Evolutionary conservation across 2,329 filamentous ascomycete genomes (phyloP).

Genomic region (Hypoxylon sp.): DNA sequence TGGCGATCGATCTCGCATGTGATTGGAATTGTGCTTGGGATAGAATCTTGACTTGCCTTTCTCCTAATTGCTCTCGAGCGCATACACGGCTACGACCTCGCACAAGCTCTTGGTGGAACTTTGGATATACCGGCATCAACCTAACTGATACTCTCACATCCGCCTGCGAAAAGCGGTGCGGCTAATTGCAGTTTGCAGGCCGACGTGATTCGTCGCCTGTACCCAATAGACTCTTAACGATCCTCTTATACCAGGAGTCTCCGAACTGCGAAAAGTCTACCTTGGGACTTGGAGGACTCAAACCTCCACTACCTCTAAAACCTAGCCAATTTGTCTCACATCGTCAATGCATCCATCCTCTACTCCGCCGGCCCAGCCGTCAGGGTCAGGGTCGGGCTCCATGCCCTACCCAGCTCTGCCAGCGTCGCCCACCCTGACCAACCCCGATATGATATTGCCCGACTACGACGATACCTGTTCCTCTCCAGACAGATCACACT

Average conservation of each 20-base stretch:
- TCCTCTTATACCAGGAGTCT: constrained; percentile 7
- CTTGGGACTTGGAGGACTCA: constrained; percentile 10
- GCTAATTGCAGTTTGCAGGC: constrained; percentile 39
- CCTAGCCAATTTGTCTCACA: constrained; percentile 26
- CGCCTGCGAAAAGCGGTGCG: constrained; percentile 35
- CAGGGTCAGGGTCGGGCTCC: constrained; percentile 45
- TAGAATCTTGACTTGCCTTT: constrained; percentile 18
- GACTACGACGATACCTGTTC: constrained; percentile 72
- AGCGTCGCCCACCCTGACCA: constrained; percentile 87
- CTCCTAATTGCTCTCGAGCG: constrained; percentile 13
- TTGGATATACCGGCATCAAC: constrained; percentile 39
- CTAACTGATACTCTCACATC: constrained; percentile 30
- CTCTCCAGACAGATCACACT: constrained; percentile 65
- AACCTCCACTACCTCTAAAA: constrained; percentile 24
- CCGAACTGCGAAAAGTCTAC: constrained; percentile 12
- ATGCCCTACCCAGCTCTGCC: constrained; percentile 64
- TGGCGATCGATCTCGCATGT: constrained; percentile 28
- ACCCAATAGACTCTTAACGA: constrained; percentile 4
- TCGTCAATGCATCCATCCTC: constrained; percentile 47
- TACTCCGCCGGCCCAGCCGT: constrained; percentile 40
- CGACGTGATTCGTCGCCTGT: constrained; percentile 29
- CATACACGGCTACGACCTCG: constrained; percentile 7
- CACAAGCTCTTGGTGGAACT: constrained; percentile 25
- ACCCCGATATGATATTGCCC: constrained; percentile 94
- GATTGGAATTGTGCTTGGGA: constrained; percentile 24